Percentiles rank a stretch among this genome's conserved stretches.
Conservation (phyloP, 331 rosid genomes). For the Arachis monticola region DNA sequence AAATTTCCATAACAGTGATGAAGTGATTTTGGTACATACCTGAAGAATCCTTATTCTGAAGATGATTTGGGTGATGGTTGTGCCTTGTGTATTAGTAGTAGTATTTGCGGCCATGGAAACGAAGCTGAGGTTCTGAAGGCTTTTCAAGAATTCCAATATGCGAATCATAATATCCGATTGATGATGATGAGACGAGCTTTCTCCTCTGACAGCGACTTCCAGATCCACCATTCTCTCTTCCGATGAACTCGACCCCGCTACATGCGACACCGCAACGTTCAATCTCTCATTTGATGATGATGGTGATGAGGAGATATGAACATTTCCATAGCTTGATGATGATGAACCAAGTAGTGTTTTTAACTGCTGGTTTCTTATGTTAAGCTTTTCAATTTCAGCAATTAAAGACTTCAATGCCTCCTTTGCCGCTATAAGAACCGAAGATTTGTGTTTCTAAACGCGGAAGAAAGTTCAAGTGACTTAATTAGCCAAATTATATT, state of each 20-base stretch:
- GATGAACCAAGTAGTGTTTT: constrained; percentile 38
- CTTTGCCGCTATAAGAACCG: constrained; percentile 69
- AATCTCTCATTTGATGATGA: constrained; percentile 45
- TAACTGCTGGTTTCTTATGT: constrained; percentile 54
- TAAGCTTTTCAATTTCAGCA: constrained; percentile 62
- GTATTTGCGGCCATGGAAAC: constrained; percentile 65
- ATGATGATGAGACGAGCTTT: constrained; percentile 8
- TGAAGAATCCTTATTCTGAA: constrained; percentile 69
- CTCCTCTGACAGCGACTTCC: constrained; percentile 59
- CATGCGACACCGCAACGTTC: constrained; percentile 47
- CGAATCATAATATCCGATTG: constrained; percentile 55
- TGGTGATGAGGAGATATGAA: background rate
- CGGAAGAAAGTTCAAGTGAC: too few relatives aligned
- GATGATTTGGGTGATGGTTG: constrained; percentile 43
- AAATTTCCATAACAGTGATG: too few relatives aligned
- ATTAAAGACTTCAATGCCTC: constrained; percentile 61
- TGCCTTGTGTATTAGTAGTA: constrained; percentile 36
- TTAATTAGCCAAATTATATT: too few relatives aligned
- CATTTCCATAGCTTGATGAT: background rate
- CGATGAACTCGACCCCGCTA: constrained; percentile 60
- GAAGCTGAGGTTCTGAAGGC: constrained; percentile 42
- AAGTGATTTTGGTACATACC: constrained; percentile 51
- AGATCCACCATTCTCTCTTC: constrained; percentile 55
- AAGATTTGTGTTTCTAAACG: constrained; percentile 77
- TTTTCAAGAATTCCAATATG: constrained; percentile 72